Evolutionary conservation across 2,329 filamentous ascomycete species (phyloP).

Genomic region (Cladophialophora psammophila): DNA sequence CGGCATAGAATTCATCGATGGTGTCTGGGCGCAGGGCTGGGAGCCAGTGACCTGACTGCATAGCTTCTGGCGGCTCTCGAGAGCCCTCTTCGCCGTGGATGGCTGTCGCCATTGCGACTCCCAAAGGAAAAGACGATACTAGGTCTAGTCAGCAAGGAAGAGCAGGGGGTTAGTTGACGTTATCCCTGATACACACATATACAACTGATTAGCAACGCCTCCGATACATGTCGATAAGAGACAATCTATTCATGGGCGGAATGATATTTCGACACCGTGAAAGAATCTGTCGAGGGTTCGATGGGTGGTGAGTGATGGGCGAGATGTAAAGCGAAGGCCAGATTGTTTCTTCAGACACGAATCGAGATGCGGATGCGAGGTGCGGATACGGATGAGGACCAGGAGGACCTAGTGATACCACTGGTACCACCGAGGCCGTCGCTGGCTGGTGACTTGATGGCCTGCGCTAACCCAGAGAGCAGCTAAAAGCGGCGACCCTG

Average conservation of each 20-base stretch:
- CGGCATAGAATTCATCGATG: slow-evolving; percentile 26
- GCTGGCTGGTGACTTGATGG: neutral
- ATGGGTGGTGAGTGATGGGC: neutral
- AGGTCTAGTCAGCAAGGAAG: slow-evolving; percentile 25
- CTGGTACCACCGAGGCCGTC: too few species aligned
- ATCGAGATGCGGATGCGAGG: slow-evolving; percentile 15
- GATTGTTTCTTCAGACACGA: slow-evolving; percentile 10
- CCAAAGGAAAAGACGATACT: slow-evolving; percentile 18
- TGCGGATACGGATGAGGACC: slow-evolving; percentile 10
- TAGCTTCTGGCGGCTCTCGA: slow-evolving; percentile 19
- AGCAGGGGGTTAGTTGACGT: slow-evolving; percentile 7
- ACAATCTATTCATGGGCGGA: slow-evolving; percentile 1
- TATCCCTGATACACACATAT: slow-evolving; percentile 22
- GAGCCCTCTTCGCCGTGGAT: slow-evolving; percentile 15
- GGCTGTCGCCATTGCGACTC: slow-evolving; percentile 24
- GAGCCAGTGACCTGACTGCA: slow-evolving; percentile 58
- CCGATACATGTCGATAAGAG: slow-evolving; percentile 31
- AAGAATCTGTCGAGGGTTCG: neutral
- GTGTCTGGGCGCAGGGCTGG: slow-evolving; percentile 60
- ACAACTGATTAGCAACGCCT: slow-evolving; percentile 27
- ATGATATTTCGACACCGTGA: neutral
- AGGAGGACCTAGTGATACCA: neutral
- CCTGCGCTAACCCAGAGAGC: neutral
- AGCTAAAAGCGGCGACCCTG: slow-evolving; percentile 3
- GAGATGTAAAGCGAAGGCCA: slow-evolving; percentile 17